Evolutionary conservation across 352 stramenopile genomes (phyloP), one percentile per base, ranked within the genome.

Genomic region (Pythium guiyangense): DNA sequence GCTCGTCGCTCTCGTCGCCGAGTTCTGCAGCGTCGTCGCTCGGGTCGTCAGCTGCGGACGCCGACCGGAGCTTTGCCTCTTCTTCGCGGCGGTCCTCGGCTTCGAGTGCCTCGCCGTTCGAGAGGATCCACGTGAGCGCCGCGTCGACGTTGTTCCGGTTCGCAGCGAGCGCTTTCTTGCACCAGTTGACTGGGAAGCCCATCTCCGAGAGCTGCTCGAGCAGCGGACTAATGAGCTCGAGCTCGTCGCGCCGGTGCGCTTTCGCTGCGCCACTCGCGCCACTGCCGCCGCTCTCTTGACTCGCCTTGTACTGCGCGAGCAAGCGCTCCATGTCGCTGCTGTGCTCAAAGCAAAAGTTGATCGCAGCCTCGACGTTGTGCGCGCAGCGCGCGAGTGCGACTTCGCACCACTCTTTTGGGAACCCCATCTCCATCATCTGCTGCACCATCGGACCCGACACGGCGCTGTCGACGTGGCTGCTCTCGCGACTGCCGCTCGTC

Each of bases 351-450:
- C 89, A 97, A 63, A 96, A 96, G 59, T 96, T 96, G 53, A 97
- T 96, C 20, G 89, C 89, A 49, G 84, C 81, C 64, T 96, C 89
- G 26, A 96, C 86, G 58, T 96, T 95, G 29, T 94, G 86, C 39
- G 86, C 85, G 58, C 86, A 96, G 26, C 84, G 71, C 54, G 81
- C 71, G 43, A 97, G 65, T 34, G 89, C 88, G 27, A 95, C 84
- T 57, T 97, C 86, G 64, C 89, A 97, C 89, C 88, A 96, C 56
- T 96, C 88, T 54, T 93, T 92, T 11, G 89, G 86, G 51, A 97
- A 96, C 27, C 89, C 89, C 86, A 97, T 97, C 52, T 97, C 89
- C 88, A 97, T 95, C 88, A 97, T 96, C 63, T 96, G 86, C 60
- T 94, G 86, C 15, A 92, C 82, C 71, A 94, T 88, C 31, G 82